These are phyloP conservation scores for Dendrostoma leiphaemia DNA, from an alignment of 2,329 filamentous ascomycete genomes.

Conservation along the genomic window DNA sequence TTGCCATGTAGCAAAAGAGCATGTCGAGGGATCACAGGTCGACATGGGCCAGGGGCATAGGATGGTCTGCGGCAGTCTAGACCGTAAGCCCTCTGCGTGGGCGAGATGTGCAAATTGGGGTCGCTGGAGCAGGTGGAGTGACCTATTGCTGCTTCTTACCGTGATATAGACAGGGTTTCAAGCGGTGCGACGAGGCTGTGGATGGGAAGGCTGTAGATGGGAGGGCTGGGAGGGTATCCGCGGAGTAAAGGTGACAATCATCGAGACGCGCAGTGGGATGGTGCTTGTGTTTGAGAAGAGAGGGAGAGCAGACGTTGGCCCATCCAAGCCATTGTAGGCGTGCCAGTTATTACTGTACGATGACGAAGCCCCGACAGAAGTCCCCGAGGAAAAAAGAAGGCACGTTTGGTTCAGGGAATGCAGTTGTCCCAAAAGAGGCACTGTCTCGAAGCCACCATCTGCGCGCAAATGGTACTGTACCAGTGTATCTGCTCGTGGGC, in stretches of 20 bases:
- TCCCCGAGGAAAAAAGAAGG: background rate
- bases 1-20: background rate
- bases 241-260: background rate
- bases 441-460: background rate
- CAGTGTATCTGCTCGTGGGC: no score
- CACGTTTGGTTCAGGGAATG: no score
- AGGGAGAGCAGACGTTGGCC: background rate
- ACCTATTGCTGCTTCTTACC: background rate
- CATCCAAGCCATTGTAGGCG: background rate
- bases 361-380: background rate
- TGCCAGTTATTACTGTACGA: background rate
- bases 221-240: no score
- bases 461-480: background rate
- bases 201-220: background rate
- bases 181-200: background rate
- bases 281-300: background rate
- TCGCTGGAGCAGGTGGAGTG: slow-evolving; percentile 5
- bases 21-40: background rate
- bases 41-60: background rate
- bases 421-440: no score
- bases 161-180: background rate
- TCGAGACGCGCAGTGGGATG: no score
- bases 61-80: slow-evolving; percentile 14
- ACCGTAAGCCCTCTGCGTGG: background rate
- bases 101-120: background rate